These are phyloP conservation scores for Trichaptum fuscoviolaceum DNA, from an alignment of 768 basidiomycete species.

Conservation along the genomic window DNA sequence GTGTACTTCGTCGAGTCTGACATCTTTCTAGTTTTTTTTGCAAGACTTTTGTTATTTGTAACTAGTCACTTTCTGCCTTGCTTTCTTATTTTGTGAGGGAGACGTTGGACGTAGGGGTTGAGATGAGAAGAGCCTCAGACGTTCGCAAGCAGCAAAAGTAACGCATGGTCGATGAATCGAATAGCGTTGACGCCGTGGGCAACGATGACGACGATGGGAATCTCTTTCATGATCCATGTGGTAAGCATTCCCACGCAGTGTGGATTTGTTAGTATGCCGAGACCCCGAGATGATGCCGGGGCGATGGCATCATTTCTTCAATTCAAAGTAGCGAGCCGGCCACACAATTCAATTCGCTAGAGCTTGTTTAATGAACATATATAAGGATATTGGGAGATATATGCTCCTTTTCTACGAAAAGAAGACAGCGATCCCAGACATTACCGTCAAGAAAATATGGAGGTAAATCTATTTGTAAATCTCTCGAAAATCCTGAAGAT, in stretches of 20 bases:
- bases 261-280: not conserved
- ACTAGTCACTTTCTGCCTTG: not conserved
- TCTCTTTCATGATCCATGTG: not conserved
- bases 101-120: not conserved
- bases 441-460: not conserved
- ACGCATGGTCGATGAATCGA: not conserved
- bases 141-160: not conserved
- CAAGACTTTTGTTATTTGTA: not conserved
- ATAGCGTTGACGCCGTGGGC: not conserved
- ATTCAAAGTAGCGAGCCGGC: too few relatives aligned
- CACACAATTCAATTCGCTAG: too few relatives aligned
- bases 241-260: not conserved
- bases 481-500: not conserved
- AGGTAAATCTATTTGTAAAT: not conserved
- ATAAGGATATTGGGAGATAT: too few relatives aligned
- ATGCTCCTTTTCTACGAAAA: too few relatives aligned
- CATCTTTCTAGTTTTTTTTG: not conserved
- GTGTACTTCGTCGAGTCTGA: not conserved
- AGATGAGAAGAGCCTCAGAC: not conserved
- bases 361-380: too few relatives aligned
- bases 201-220: not conserved
- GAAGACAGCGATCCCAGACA: too few relatives aligned
- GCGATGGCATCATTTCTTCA: too few relatives aligned
- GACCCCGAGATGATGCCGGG: not conserved
- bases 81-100: not conserved